Conservation (phyloP, 257 asterid species). For the Ophiorrhiza pumila region DNA sequence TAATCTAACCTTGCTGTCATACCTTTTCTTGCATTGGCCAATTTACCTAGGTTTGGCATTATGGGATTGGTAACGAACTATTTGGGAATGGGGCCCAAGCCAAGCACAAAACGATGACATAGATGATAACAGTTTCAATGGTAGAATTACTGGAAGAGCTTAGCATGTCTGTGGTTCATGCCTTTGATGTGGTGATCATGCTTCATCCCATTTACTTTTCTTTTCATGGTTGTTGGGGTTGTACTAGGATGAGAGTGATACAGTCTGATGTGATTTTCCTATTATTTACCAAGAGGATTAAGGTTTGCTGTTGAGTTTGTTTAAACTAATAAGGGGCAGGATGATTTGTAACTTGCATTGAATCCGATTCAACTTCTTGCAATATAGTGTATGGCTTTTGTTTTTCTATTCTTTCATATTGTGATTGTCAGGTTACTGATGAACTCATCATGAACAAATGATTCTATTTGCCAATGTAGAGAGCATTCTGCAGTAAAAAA, state of each 20-base stretch:
- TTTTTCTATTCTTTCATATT: neutral
- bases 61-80: slow-evolving; percentile 85
- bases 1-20: neutral
- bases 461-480: neutral
- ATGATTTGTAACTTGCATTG: neutral
- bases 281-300: neutral
- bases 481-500: neutral
- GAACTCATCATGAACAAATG: neutral
- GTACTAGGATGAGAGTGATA: neutral
- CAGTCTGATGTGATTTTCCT: neutral
- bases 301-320: neutral
- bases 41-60: slow-evolving; percentile 57
- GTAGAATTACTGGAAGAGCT: neutral
- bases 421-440: neutral
- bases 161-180: too few species aligned
- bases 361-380: neutral
- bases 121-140: neutral
- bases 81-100: slow-evolving; percentile 66
- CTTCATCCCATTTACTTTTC: neutral
- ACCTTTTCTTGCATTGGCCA: neutral
- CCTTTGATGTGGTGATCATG: neutral
- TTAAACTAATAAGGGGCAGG: neutral
- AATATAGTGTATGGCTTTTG: neutral
- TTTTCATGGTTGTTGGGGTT: neutral
- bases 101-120: slow-evolving; percentile 31